Evolutionary conservation across 805 yeast species (phyloP).

Genomic region (Lachancea sp.): DNA sequence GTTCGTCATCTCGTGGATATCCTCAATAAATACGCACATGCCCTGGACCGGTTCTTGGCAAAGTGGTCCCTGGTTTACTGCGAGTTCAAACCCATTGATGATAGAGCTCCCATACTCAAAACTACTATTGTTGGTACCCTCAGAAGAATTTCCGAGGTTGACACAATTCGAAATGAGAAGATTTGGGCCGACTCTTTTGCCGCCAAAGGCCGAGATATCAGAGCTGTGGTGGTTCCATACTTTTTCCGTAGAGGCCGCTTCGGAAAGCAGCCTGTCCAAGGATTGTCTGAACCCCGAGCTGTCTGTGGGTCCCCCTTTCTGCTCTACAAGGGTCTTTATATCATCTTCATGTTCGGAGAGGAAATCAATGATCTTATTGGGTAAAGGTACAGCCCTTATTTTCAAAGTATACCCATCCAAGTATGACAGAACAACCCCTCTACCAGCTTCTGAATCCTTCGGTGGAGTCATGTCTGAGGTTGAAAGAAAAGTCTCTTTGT

Average conservation of each 20-base stretch:
- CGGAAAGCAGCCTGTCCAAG: slow-evolving; percentile 30
- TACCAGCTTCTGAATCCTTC: slow-evolving; percentile 39
- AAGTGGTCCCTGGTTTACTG: slow-evolving; percentile 79
- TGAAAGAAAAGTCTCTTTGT: slow-evolving; percentile 69
- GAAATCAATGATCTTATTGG: slow-evolving; percentile 42
- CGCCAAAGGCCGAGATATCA: slow-evolving; percentile 64
- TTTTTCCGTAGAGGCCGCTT: slow-evolving; percentile 24
- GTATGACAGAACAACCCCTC: slow-evolving; percentile 45
- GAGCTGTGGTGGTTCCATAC: slow-evolving; percentile 30
- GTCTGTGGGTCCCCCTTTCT: slow-evolving; percentile 22
- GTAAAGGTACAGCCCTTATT: slow-evolving; percentile 48
- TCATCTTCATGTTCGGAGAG: slow-evolving; percentile 42
- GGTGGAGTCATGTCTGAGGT: slow-evolving; percentile 47
- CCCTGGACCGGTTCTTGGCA: slow-evolving; percentile 87
- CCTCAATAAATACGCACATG: slow-evolving; percentile 48
- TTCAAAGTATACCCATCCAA: slow-evolving; percentile 44
- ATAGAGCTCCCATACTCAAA: slow-evolving; percentile 55
- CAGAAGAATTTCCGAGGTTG: slow-evolving; percentile 30
- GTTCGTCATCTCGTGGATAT: slow-evolving; percentile 30
- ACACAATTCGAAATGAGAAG: slow-evolving; percentile 44
- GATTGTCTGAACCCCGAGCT: slow-evolving; percentile 29
- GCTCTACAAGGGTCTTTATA: slow-evolving; percentile 35
- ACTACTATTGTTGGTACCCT: slow-evolving; percentile 7
- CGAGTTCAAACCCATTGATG: slow-evolving; percentile 77
- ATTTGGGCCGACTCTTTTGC: slow-evolving; percentile 70